Evolutionary conservation across 768 basidiomycete genomes (phyloP).

Genomic region (Rhizopogon vesiculosus): DNA sequence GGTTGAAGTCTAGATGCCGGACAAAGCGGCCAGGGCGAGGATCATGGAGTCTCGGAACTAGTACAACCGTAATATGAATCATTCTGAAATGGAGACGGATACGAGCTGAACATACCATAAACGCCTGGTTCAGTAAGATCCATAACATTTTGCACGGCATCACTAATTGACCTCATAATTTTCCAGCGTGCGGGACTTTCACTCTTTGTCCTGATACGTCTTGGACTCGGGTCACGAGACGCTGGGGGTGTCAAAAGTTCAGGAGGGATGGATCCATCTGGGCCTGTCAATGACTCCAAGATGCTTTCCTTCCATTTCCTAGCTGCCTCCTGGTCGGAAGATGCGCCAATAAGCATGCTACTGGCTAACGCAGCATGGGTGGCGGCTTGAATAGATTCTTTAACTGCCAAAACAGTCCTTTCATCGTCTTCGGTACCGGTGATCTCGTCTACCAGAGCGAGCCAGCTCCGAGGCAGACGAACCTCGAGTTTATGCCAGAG

Average conservation of each 20-base stretch:
- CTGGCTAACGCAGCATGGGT: constrained; percentile 57
- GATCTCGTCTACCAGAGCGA: constrained; percentile 75
- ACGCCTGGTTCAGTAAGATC: constrained; percentile 60
- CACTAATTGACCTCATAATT: constrained; percentile 71
- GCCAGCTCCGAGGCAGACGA: constrained; percentile 79
- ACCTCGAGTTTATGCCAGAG: constrained; percentile 83
- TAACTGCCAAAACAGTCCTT: constrained; percentile 60
- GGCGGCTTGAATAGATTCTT: constrained; percentile 61
- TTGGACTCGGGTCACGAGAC: constrained; percentile 80
- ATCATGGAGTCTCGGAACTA: constrained; percentile 68
- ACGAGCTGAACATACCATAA: constrained; percentile 49
- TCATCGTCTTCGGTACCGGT: constrained; percentile 69
- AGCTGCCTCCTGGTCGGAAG: constrained; percentile 36
- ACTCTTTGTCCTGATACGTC: constrained; percentile 70
- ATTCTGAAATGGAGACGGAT: background rate
- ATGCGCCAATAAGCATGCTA: constrained; percentile 27
- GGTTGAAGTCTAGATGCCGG: constrained; percentile 88
- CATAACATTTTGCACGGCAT: constrained; percentile 71
- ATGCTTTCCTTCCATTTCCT: constrained; percentile 57
- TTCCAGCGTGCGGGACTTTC: constrained; percentile 84
- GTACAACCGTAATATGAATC: constrained; percentile 1
- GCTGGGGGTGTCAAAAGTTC: constrained; percentile 76
- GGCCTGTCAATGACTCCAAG: constrained; percentile 51
- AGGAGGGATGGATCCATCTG: constrained; percentile 66
- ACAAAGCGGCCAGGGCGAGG: constrained; percentile 77